Evolutionary conservation across 306 rosid species (phyloP).

Genomic region (Comarum palustre): DNA sequence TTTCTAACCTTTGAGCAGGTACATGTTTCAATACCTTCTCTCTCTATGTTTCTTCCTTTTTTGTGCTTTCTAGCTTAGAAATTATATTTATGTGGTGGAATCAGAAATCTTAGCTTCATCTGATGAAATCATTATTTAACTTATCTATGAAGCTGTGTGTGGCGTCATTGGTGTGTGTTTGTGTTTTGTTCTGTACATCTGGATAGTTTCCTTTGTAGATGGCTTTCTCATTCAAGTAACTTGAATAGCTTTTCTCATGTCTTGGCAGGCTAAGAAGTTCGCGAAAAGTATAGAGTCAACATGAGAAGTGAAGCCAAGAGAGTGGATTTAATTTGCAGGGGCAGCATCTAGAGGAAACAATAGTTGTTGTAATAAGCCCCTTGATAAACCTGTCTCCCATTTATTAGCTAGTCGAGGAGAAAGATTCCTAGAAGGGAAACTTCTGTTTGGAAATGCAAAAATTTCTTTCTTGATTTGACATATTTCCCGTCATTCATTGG

Average conservation of each 20-base stretch:
- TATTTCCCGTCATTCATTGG: conserved; percentile 29
- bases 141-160: too few relatives aligned
- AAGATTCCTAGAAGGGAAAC: conserved; percentile 8
- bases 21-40: conserved; percentile 17
- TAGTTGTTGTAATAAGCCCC: conserved; percentile 29
- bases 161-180: too few relatives aligned
- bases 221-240: background rate
- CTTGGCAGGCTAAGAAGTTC: conserved; percentile 62
- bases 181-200: background rate
- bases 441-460: background rate
- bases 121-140: too few relatives aligned
- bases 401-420: conserved; percentile 18
- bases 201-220: background rate
- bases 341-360: conserved; percentile 20
- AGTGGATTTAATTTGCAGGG: conserved; percentile 24
- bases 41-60: background rate
- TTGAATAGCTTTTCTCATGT: conserved; percentile 17
- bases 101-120: background rate
- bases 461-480: conserved; percentile 12
- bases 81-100: background rate
- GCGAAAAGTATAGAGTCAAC: conserved; percentile 63
- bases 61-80: background rate
- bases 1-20: conserved; percentile 95
- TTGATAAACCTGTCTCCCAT: conserved; percentile 6
- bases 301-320: conserved; percentile 19